These are phyloP conservation scores for Kwoniella mangroviensis DNA, from an alignment of 768 basidiomycete species.

Conservation along the genomic window DNA sequence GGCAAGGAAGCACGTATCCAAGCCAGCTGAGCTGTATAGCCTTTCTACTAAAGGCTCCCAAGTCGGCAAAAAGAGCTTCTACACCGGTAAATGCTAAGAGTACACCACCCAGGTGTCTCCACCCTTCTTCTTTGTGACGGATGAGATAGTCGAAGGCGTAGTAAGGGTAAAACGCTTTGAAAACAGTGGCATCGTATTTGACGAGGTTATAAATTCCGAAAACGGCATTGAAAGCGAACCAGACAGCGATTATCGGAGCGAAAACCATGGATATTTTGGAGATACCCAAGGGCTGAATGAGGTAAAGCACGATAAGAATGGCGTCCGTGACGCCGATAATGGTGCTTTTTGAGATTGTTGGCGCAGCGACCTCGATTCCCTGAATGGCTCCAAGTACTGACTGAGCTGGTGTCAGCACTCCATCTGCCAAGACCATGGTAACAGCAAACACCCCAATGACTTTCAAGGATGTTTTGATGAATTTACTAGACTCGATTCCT, in stretches of 20 bases:
- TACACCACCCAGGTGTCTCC: constrained; percentile 8
- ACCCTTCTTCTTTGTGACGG: constrained; percentile 8
- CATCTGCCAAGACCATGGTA: constrained; percentile 7
- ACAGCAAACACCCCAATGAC: constrained; percentile 4
- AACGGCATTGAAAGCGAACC: constrained; percentile 4
- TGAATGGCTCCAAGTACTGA: constrained; percentile 6
- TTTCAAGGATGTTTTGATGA: background rate
- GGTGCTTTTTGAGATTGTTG: background rate
- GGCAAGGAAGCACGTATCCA: constrained; percentile 1
- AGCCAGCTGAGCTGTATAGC: constrained; percentile 8
- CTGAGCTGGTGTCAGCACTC: constrained; percentile 5
- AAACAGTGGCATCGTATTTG: constrained; percentile 6
- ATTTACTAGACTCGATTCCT: constrained; percentile 3
- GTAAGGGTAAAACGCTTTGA: constrained; percentile 12
- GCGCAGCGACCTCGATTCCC: constrained; percentile 4
- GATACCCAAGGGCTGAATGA: constrained; percentile 5
- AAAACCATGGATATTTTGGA: constrained; percentile 3
- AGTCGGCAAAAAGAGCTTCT: constrained; percentile 7
- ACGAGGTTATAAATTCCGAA: constrained; percentile 7
- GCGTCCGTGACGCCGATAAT: constrained; percentile 5
- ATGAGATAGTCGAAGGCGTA: constrained; percentile 7
- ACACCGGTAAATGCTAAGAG: constrained; percentile 5
- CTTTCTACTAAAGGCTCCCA: constrained; percentile 1
- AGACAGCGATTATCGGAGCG: background rate
- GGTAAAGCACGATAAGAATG: background rate